Base-by-base conservation (phyloP, 2,329 filamentous ascomycete species). In the Cryphonectria naterciae region DNA sequence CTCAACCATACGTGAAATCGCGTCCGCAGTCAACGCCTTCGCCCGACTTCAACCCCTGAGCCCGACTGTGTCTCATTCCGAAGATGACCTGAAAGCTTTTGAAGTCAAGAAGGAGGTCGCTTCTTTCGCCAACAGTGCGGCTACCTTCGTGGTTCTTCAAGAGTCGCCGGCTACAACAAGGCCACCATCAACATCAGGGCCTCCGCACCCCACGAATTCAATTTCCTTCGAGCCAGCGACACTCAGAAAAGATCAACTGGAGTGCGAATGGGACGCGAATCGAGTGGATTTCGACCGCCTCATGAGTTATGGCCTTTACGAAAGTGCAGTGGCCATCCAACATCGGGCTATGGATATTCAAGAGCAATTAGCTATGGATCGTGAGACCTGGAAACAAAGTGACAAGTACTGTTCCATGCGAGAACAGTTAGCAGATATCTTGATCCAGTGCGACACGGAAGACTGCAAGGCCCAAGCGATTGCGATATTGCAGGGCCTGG, bases 291-390 rank as follows among this genome's bases (percentile, higher is more conserved):
- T 70, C 17, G 8, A 19, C 3, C 64, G 63, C 13, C 70, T 70
- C 15, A 3, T 35, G n/a, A 17, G 4, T 4, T 67, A 37, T 37
- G 17, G 43, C 0, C 46, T 72, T 1, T 67, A 52, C 13, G 68
- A 67, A 13, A 64, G 25, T 35, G 70, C 70, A 17, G 68, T 70
- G 17, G 46, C 5, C 22, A 41, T 72, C 3, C 70, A 72, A 54
- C 37, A 52, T 32, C 52, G 70, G 43, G 70, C 60, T 1, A n/a
- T 72, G 25, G 4, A 19, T 1, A 64, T 72, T 35, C 67, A 68
- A 41, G 65, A 64, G n/a, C 37, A 64, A 8, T 11, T 72, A 2
- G 65, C 39, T 11, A 5, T 4, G 13, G 15, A 67, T 1, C 49
- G 41, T 4, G 49, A 10, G 13, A 8, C 28, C 0, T 56, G 58